Evolutionary conservation across 257 asterid species (phyloP).

Genomic region (Solanum pinnatisectum): DNA sequence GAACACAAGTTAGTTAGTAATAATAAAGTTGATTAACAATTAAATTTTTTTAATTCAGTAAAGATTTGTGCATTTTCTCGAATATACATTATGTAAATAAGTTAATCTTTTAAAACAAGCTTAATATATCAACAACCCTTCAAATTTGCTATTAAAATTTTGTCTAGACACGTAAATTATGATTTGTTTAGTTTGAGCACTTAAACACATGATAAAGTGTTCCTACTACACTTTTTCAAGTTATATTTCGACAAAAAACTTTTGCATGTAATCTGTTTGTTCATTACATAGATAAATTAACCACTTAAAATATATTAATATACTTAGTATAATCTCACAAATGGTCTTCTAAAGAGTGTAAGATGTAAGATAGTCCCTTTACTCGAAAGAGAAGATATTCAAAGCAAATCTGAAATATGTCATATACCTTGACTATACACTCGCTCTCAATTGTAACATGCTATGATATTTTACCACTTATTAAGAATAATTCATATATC

Average conservation of each 20-base stretch:
- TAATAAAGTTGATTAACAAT: too few relatives aligned
- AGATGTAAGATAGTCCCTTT: background rate
- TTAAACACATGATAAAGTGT: background rate
- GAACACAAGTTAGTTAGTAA: too few relatives aligned
- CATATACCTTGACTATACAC: background rate
- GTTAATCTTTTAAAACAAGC: background rate
- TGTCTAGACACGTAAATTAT: background rate
- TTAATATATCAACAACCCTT: background rate
- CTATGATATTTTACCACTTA: background rate
- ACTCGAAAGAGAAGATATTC: background rate
- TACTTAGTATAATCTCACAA: too few relatives aligned
- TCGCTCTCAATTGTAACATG: background rate
- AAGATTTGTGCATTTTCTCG: too few relatives aligned
- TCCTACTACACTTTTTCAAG: background rate
- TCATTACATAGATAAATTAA: background rate
- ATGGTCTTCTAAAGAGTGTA: background rate
- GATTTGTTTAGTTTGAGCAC: background rate
- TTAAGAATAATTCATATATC: background rate
- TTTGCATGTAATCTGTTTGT: background rate
- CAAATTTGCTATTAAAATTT: background rate
- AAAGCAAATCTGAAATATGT: background rate
- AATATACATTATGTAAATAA: too few relatives aligned
- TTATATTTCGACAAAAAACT: accelerated
- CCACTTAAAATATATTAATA: background rate
- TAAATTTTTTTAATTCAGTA: too few relatives aligned